Evolutionary conservation across 2,329 filamentous ascomycete genomes (phyloP).

Genomic region (Trichoderma sp.): DNA sequence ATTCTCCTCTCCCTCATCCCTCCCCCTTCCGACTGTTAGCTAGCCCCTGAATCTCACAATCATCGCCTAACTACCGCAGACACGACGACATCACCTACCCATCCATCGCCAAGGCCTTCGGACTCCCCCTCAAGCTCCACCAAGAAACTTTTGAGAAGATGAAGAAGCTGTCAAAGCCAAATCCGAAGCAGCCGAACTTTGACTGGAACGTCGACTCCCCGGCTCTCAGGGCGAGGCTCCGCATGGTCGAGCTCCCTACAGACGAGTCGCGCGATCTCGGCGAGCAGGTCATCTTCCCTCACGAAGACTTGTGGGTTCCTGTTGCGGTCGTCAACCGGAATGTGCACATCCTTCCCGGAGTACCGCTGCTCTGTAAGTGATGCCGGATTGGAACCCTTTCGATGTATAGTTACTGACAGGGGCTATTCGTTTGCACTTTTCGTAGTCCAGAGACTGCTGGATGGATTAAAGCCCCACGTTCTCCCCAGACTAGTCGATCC

Average conservation of each 20-base stretch:
- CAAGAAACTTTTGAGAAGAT: slow-evolving; percentile 77
- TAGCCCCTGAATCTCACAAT: slow-evolving; percentile 27
- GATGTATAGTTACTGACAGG: background rate
- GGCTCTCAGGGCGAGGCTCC: slow-evolving; percentile 76
- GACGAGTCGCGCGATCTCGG: slow-evolving; percentile 67
- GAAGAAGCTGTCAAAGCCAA: slow-evolving; percentile 77
- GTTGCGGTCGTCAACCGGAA: slow-evolving; percentile 89
- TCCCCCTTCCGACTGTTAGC: background rate
- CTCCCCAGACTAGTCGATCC: slow-evolving; percentile 75
- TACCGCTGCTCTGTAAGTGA: slow-evolving; percentile 75
- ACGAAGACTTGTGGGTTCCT: slow-evolving; percentile 87
- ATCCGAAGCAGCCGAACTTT: slow-evolving; percentile 74
- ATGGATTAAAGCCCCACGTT: slow-evolving; percentile 73
- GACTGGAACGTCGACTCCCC: slow-evolving; percentile 84
- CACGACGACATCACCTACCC: slow-evolving; percentile 98
- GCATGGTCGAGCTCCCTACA: slow-evolving; percentile 87
- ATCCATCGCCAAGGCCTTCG: slow-evolving; percentile 89
- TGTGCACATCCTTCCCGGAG: slow-evolving; percentile 87
- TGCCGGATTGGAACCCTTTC: background rate
- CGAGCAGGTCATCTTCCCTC: slow-evolving; percentile 77
- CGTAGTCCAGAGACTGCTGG: slow-evolving; percentile 72
- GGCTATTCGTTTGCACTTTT: background rate
- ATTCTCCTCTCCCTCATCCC: background rate
- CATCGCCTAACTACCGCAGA: slow-evolving; percentile 48
- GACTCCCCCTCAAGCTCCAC: slow-evolving; percentile 75